phyloP scores from a whole-genome alignment of 805 yeast genomes.

The Ogataea naganishii region DNA sequence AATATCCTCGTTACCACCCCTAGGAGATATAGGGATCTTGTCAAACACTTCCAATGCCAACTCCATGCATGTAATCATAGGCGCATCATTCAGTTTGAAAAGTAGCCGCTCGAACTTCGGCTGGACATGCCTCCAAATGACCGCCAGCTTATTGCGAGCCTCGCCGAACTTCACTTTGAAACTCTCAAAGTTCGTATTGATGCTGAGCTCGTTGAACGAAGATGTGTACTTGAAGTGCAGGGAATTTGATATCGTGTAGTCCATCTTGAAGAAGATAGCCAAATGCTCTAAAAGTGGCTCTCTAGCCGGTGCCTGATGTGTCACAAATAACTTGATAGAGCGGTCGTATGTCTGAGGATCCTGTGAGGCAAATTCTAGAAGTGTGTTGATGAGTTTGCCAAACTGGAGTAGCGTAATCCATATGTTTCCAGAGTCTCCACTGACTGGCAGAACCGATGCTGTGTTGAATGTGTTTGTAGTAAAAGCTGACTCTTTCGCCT shows the following conservation, averaged over 20 bases:
- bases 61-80: constrained; percentile 37
- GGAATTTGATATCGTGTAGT: constrained; percentile 66
- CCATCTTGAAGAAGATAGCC: constrained; percentile 58
- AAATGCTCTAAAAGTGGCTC: constrained; percentile 64
- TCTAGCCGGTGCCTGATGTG: constrained; percentile 64
- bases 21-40: constrained; percentile 43
- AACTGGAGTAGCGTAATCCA: constrained; percentile 70
- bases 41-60: constrained; percentile 56
- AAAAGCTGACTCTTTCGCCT: too few relatives aligned
- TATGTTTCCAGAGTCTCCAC: constrained; percentile 56
- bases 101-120: constrained; percentile 36
- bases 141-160: constrained; percentile 51
- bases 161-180: constrained; percentile 56
- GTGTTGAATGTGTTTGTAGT: too few relatives aligned
- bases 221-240: constrained; percentile 64
- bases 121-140: constrained; percentile 54
- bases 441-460: constrained; percentile 40
- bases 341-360: constrained; percentile 18
- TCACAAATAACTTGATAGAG: constrained; percentile 51
- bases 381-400: constrained; percentile 52
- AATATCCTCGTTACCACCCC: constrained; percentile 22
- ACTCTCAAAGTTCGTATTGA: constrained; percentile 54
- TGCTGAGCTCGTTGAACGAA: constrained; percentile 58
- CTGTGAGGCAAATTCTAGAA: constrained; percentile 27
- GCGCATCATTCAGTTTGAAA: constrained; percentile 31